Base-by-base conservation (phyloP, 2,329 filamentous ascomycete species). In the Dactylellina parvicollis region DNA sequence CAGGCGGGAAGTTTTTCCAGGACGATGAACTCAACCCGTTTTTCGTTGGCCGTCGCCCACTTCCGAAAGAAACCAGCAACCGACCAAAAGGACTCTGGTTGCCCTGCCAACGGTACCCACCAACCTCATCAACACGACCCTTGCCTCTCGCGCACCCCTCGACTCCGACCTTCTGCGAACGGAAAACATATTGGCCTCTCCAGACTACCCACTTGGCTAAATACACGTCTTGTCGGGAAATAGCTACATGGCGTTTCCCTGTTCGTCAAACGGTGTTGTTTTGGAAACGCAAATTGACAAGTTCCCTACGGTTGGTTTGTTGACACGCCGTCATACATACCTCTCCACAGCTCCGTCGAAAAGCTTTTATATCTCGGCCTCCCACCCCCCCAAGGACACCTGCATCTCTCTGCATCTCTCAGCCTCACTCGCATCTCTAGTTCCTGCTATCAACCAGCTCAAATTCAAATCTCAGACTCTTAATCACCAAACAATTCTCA, bases 261-360 rank as follows among this genome's bases (percentile, higher is more conserved):
- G 50, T 30, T 40, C 28, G 42, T 4, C 24, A 10, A 28, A 12
- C 8, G 12, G 52, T 65, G 60, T 72, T 72, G 67, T 50, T 72
- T 72, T 65, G 67, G 67, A 72, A 72, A 72, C 67, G 67, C 40
- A 60, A 24, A 65, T 65, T 65, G 49, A 34, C 7, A 8, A 9
- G 16, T 14, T 20, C 18, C 14, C 30, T 10, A 9, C 16, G 8
- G 42, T 56, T 50, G 26, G 52, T 65, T 72, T 72, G 67, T 72
- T 72, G 67, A 72, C 67, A 72, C 28, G 8, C 32, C 32, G 55
- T 36, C 47, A 44, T 69, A 34, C 16, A 5, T 32, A 32, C 30
- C 30, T 32, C 30, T 34, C n/a, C n/a, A n/a, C 8, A 22, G n/a
- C 50, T 22, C 42, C 32, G 4, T 34, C 22, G 8, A 24, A n/a